Evolutionary conservation across 768 basidiomycete genomes (phyloP).

Genomic region (Rhizopogon vulgaris): DNA sequence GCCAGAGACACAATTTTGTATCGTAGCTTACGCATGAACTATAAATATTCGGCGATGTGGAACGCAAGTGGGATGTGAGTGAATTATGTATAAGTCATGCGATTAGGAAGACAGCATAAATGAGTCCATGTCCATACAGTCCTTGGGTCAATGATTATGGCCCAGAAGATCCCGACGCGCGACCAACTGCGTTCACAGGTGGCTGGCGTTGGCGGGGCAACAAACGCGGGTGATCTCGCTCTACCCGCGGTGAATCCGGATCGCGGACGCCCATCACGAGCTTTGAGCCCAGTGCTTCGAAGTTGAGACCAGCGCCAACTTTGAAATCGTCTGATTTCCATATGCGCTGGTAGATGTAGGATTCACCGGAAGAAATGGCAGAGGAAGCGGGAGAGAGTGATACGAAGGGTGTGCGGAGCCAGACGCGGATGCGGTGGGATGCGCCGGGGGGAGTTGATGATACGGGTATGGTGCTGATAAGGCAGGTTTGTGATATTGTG

Average conservation of each 20-base stretch:
- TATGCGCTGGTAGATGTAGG: constrained; percentile 57
- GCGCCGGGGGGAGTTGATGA: constrained; percentile 49
- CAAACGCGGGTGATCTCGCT: constrained; percentile 3
- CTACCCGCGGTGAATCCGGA: constrained; percentile 6
- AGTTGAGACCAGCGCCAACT: constrained; percentile 51
- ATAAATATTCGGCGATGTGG: constrained; percentile 19
- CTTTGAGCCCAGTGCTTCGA: constrained; percentile 41
- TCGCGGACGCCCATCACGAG: constrained; percentile 43
- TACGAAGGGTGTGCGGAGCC: constrained; percentile 46
- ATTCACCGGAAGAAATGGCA: constrained; percentile 33
- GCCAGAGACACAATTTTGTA: constrained; percentile 20
- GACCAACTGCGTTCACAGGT: background rate
- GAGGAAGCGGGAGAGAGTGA: constrained; percentile 21
- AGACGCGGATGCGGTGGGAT: constrained; percentile 58
- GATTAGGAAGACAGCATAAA: background rate
- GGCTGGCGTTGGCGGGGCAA: constrained; percentile 6
- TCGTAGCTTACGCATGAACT: constrained; percentile 28
- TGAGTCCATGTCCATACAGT: background rate
- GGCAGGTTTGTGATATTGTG: constrained; percentile 2
- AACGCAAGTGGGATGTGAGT: background rate
- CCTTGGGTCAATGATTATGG: constrained; percentile 5
- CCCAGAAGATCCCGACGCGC: background rate
- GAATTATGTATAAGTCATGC: background rate
- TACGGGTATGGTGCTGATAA: constrained; percentile 46
- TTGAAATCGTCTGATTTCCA: constrained; percentile 62